A percentile compares a stretch with the other conserved stretches of the same genome.
Conservation (phyloP, 2,329 filamentous ascomycete genomes). For the Alternaria alternata region DNA sequence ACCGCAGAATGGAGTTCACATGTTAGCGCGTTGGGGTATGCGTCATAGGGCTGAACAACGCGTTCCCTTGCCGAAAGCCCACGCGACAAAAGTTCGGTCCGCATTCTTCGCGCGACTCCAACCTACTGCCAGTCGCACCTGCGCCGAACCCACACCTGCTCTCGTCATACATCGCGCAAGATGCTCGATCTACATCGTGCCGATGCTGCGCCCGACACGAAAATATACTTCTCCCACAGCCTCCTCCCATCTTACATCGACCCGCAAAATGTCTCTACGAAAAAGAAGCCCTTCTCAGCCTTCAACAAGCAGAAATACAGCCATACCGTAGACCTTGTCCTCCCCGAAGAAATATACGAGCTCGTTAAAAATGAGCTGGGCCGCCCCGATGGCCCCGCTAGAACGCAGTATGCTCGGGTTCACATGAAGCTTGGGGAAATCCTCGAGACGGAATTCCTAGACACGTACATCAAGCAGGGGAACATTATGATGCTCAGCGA, state of each 20-base stretch:
- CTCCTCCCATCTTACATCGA: constrained; percentile 73
- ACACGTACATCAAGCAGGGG: constrained; percentile 82
- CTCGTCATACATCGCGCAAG: neutral
- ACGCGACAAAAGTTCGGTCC: constrained; percentile 11
- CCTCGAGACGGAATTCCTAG: constrained; percentile 78
- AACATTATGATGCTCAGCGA: constrained; percentile 85
- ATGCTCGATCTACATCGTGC: constrained; percentile 49
- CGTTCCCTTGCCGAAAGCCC: constrained; percentile 10
- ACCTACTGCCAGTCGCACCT: neutral
- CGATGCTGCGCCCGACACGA: constrained; percentile 57
- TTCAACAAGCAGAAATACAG: constrained; percentile 72
- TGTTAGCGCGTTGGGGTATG: constrained; percentile 10
- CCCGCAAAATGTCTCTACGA: constrained; percentile 61
- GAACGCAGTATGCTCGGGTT: constrained; percentile 69
- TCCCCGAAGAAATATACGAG: constrained; percentile 70
- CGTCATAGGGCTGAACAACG: constrained; percentile 5
- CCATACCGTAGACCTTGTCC: constrained; percentile 75
- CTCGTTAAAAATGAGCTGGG: constrained; percentile 63
- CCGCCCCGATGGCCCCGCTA: constrained; percentile 40
- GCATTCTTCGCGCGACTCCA: constrained; percentile 4
- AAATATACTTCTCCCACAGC: constrained; percentile 78
- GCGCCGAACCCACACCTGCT: neutral
- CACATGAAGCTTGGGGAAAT: constrained; percentile 76
- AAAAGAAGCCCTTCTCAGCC: constrained; percentile 78
- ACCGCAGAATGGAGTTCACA: neutral